phyloP scores from a whole-genome alignment of 2,329 filamentous ascomycete species.

The Phyllosticta capitalensis region DNA sequence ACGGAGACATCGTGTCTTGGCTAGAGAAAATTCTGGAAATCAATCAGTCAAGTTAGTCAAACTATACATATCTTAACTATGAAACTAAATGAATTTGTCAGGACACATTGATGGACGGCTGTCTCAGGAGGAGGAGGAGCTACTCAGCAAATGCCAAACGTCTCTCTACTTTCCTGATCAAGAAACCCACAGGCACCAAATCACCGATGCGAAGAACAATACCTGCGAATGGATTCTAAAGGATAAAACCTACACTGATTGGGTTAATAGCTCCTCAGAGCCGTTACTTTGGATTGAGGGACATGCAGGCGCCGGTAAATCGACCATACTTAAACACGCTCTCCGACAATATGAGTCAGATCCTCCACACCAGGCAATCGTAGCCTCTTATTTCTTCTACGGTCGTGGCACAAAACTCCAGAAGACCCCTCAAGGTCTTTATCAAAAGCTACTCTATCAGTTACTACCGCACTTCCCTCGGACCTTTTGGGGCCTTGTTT shows the following conservation, averaged over 20 bases:
- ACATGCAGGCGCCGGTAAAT: background rate
- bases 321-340: background rate
- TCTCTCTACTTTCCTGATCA: background rate
- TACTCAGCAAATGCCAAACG: no score
- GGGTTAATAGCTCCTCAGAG: background rate
- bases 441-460: background rate
- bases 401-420: background rate
- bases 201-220: background rate
- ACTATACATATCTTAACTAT: no score
- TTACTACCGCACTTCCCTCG: background rate
- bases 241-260: background rate
- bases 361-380: background rate
- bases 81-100: background rate
- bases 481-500: background rate
- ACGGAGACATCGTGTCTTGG: background rate
- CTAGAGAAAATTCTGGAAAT: background rate
- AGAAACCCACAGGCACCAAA: background rate
- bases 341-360: background rate
- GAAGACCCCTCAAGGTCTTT: background rate
- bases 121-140: background rate
- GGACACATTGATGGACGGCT: background rate
- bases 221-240: background rate
- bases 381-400: background rate
- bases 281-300: background rate
- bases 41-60: background rate